Conservation (phyloP, 1,284 basidiomycete genomes). For the Takashimella koratensis region DNA sequence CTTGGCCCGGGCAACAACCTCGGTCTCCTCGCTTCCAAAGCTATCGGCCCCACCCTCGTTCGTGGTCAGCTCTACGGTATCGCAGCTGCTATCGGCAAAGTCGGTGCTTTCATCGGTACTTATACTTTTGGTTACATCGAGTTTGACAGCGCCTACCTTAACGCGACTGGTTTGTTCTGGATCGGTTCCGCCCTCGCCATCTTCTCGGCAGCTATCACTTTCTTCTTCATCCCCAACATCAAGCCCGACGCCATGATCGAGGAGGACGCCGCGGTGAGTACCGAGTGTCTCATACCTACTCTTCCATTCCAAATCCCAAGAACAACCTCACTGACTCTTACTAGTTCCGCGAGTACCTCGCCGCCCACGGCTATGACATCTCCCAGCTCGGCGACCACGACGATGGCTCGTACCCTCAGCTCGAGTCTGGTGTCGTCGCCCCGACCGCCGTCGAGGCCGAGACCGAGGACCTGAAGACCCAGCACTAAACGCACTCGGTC, state of each 20-base stretch:
- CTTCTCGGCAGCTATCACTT: conserved; percentile 68
- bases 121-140: conserved; percentile 65
- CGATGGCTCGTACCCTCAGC: too few relatives aligned
- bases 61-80: conserved; percentile 81
- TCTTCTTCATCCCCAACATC: conserved; percentile 71
- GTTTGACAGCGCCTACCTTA: conserved; percentile 31
- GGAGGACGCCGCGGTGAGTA: conserved; percentile 66
- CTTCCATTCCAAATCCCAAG: too few relatives aligned
- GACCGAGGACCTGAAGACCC: too few relatives aligned
- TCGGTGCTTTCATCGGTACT: conserved; percentile 69
- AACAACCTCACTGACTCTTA: too few relatives aligned
- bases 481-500: too few relatives aligned
- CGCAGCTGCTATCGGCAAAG: conserved; percentile 85
- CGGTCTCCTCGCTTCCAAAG: conserved; percentile 75
- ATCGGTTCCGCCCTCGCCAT: conserved; percentile 62
- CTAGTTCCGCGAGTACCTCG: conserved; percentile 79
- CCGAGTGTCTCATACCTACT: too few relatives aligned
- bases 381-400: conserved; percentile 12
- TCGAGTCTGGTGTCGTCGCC: too few relatives aligned
- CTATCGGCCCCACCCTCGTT: conserved; percentile 69
- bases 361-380: conserved; percentile 61
- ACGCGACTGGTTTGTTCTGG: conserved; percentile 41
- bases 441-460: too few relatives aligned
- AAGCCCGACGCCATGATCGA: conserved; percentile 70
- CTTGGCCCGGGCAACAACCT: conserved; percentile 72